These are phyloP conservation scores for Micractinium sp. DNA, from an alignment of 139 green algal genomes.

Conservation along the genomic window DNA sequence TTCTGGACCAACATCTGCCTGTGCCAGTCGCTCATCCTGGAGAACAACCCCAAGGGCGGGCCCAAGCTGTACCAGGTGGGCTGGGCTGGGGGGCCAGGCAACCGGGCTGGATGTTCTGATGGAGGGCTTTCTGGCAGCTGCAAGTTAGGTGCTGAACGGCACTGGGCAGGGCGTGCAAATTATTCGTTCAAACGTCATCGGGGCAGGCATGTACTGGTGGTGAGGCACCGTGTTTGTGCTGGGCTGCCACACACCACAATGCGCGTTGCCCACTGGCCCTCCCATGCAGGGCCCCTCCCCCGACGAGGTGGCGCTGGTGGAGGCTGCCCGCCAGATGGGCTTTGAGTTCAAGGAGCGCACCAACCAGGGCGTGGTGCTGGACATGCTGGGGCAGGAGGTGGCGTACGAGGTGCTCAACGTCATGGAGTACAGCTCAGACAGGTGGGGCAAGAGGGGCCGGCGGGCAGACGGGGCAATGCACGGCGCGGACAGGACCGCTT, in stretches of 20 bases:
- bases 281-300: constrained; percentile 83
- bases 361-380: constrained; percentile 53
- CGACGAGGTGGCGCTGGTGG: constrained; percentile 96
- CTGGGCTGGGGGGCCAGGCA: too few species aligned
- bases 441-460: background rate
- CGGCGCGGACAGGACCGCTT: too few species aligned
- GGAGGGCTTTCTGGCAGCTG: too few species aligned
- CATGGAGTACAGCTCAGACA: constrained; percentile 93
- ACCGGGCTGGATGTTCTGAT: too few species aligned
- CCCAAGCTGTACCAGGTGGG: constrained; percentile 50
- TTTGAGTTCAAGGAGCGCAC: constrained; percentile 80
- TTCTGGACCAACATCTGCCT: constrained; percentile 75
- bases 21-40: constrained; percentile 74
- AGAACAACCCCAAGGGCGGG: constrained; percentile 34
- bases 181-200: too few species aligned
- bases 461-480: too few species aligned
- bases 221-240: too few species aligned
- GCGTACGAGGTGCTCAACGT: constrained; percentile 88
- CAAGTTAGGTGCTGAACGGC: too few species aligned
- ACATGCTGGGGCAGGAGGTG: constrained; percentile 57
- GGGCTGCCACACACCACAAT: too few species aligned
- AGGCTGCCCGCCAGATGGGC: constrained; percentile 89
- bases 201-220: too few species aligned
- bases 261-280: too few species aligned
- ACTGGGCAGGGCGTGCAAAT: too few species aligned